These are phyloP conservation scores for Smittium culicis DNA, from an alignment of 371 early-diverging fungal species.

Conservation along the genomic window DNA sequence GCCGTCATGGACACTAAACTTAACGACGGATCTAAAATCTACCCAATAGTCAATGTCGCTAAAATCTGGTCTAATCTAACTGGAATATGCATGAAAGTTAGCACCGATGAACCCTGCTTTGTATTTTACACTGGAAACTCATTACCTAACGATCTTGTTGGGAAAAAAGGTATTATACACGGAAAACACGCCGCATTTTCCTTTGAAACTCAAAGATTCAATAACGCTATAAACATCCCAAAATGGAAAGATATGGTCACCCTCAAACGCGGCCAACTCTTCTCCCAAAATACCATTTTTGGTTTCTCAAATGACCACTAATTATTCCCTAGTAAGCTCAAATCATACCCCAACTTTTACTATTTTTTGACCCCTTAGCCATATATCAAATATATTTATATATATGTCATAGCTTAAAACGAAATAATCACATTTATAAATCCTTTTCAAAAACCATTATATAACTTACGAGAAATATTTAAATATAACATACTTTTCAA, in stretches of 20 bases:
- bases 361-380: too few relatives aligned
- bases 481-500: too few relatives aligned
- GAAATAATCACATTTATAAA: too few relatives aligned
- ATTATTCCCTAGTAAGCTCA: too few relatives aligned
- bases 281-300: constrained; percentile 16
- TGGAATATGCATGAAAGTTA: constrained; percentile 31
- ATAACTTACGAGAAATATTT: too few relatives aligned
- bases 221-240: constrained; percentile 35
- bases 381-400: too few relatives aligned
- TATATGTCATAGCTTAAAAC: too few relatives aligned
- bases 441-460: too few relatives aligned
- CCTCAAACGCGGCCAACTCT: constrained; percentile 15
- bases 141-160: constrained; percentile 26
- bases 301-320: too few relatives aligned
- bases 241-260: constrained; percentile 21
- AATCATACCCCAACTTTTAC: too few relatives aligned
- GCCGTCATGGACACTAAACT: constrained; percentile 13
- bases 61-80: constrained; percentile 20
- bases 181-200: constrained; percentile 33
- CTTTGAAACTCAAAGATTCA: constrained; percentile 35
- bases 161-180: constrained; percentile 22
- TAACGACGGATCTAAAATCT: not conserved
- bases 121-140: constrained; percentile 45
- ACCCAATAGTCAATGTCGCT: constrained; percentile 22
- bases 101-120: constrained; percentile 33